phyloP scores from a whole-genome alignment of 208 protist species.

The Crithidia thermophila region DNA sequence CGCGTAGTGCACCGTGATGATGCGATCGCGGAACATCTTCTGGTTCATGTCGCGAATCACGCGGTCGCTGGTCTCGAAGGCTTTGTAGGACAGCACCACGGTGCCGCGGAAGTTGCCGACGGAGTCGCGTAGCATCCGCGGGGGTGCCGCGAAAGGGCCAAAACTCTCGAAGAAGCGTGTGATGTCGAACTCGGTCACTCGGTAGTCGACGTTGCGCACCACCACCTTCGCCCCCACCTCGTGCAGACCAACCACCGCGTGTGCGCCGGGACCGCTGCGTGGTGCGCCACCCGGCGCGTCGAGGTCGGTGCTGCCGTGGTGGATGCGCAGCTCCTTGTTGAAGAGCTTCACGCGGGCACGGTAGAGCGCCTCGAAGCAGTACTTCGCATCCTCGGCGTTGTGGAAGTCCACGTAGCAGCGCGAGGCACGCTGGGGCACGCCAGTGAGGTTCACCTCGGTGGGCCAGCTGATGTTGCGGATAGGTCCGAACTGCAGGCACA shows the following conservation, averaged over 20 bases:
- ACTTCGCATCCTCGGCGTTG: slow-evolving; percentile 86
- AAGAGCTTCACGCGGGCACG: slow-evolving; percentile 68
- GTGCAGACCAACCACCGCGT: slow-evolving; percentile 54
- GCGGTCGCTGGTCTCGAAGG: slow-evolving; percentile 71
- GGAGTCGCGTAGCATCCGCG: slow-evolving; percentile 79
- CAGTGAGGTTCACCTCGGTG: slow-evolving; percentile 43
- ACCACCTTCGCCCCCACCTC: slow-evolving; percentile 88
- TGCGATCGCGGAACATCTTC: slow-evolving; percentile 61
- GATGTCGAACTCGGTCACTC: slow-evolving; percentile 78
- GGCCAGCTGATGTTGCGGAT: slow-evolving; percentile 77
- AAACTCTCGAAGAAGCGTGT: slow-evolving; percentile 82
- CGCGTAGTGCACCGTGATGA: slow-evolving; percentile 79
- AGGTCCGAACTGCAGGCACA: slow-evolving; percentile 82
- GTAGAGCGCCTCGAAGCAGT: slow-evolving; percentile 83
- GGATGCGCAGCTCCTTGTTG: slow-evolving; percentile 66
- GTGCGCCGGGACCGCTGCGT: slow-evolving; percentile 3
- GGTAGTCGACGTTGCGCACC: slow-evolving; percentile 73
- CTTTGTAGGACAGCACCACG: slow-evolving; percentile 80
- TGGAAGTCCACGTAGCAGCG: slow-evolving; percentile 83
- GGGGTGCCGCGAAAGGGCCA: slow-evolving; percentile 79
- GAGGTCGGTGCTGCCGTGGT: slow-evolving; percentile 70
- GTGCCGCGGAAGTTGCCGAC: slow-evolving; percentile 78
- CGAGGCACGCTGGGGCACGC: slow-evolving; percentile 52
- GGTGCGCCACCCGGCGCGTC: slow-evolving; percentile 23
- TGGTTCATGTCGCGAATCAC: slow-evolving; percentile 80